Evolutionary conservation across 257 asterid species (phyloP).

Genomic region (Solanum okadae): DNA sequence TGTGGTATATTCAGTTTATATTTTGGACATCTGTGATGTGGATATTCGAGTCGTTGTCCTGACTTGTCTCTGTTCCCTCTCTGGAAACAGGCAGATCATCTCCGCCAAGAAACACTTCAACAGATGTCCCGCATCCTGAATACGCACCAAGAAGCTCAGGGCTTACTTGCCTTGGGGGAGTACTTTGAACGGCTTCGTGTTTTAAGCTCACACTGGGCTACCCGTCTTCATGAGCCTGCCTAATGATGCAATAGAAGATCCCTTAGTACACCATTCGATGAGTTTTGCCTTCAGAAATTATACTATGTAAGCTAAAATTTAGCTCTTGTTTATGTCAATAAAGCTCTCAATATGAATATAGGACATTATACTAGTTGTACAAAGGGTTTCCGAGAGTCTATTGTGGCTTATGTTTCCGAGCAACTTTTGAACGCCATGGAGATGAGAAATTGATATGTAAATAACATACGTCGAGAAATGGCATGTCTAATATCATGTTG

Average conservation of each 20-base stretch:
- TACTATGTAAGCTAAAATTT: background rate
- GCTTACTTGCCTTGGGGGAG: slow-evolving; percentile 34
- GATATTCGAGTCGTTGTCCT: background rate
- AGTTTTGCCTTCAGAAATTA: background rate
- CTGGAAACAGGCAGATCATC: slow-evolving; percentile 37
- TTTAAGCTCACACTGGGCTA: slow-evolving; percentile 27
- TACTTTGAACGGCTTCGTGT: slow-evolving; percentile 32
- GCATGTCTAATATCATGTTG: background rate
- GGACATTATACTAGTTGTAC: slow-evolving; percentile 23
- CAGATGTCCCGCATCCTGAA: slow-evolving; percentile 27
- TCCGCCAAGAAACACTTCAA: slow-evolving; percentile 30
- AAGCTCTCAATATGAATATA: slow-evolving; percentile 9
- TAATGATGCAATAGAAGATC: slow-evolving; percentile 8
- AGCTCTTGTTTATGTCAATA: slow-evolving; percentile 4
- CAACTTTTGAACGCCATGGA: background rate
- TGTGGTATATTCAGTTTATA: background rate
- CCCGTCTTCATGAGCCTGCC: slow-evolving; percentile 19
- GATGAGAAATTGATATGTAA: background rate
- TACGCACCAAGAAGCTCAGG: slow-evolving; percentile 29
- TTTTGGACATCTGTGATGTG: background rate
- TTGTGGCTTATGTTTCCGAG: background rate
- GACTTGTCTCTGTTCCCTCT: background rate
- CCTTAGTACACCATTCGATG: background rate
- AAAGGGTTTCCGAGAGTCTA: background rate
- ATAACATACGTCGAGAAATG: background rate